A percentile compares a stretch with the other conserved stretches of the same genome.
Evolutionary conservation across 2,329 filamentous ascomycete species (phyloP).

Genomic region (Elsinoe ampelina): DNA sequence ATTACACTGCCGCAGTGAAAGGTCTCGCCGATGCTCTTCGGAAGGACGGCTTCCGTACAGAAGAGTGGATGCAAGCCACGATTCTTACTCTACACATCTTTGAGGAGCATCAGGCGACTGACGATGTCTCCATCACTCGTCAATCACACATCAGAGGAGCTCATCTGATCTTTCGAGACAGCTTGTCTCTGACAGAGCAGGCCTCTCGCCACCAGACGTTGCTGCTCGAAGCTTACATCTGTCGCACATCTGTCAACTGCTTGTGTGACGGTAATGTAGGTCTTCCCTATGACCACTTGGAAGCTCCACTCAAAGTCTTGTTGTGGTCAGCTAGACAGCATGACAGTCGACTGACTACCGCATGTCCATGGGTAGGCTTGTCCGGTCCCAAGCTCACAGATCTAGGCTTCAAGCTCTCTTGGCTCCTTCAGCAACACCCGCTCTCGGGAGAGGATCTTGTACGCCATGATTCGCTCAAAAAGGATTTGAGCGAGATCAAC

Average conservation of each 20-base stretch:
- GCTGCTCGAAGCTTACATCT: conserved; percentile 20
- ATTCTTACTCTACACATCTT: conserved; percentile 18
- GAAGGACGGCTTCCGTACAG: neutral
- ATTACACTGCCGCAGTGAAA: conserved; percentile 17
- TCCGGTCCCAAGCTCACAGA: conserved; percentile 4
- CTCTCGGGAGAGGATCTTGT: neutral
- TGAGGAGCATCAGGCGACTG: conserved; percentile 16
- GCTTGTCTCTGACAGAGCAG: neutral
- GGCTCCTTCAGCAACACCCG: neutral
- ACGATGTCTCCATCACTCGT: conserved; percentile 4
- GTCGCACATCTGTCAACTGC: conserved; percentile 16
- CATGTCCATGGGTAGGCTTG: conserved; percentile 14
- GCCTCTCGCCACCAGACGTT: conserved; percentile 15
- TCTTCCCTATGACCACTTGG: conserved; percentile 14
- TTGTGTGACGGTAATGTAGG: conserved; percentile 16
- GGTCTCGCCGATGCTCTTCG: conserved; percentile 4
- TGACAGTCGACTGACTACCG: neutral
- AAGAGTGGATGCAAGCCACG: conserved; percentile 17
- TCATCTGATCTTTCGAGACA: conserved; percentile 15
- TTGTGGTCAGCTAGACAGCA: neutral
- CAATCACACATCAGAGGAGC: conserved; percentile 16
- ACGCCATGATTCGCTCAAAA: neutral
- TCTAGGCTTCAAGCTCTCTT: conserved; percentile 10
- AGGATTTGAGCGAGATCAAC: neutral
- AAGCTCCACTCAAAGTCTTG: neutral